Evolutionary conservation across 2,329 filamentous ascomycete species (phyloP).

Genomic region (Pseudopithomyces chartarum): DNA sequence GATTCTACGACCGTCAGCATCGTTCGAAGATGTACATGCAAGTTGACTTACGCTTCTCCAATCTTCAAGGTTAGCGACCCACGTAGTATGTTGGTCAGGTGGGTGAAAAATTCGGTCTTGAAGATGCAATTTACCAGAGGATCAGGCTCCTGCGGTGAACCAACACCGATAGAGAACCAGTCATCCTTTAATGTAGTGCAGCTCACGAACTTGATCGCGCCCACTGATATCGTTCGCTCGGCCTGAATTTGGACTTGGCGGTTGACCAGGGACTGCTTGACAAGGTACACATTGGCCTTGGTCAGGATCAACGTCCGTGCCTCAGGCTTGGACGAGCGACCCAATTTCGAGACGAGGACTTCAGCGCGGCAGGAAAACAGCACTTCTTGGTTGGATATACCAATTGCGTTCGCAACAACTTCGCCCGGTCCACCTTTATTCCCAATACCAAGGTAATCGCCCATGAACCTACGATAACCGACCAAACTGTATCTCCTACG

Average conservation of each 20-base stretch:
- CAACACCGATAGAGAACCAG: slow-evolving; percentile 92
- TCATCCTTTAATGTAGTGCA: slow-evolving; percentile 85
- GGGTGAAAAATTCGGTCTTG: slow-evolving; percentile 97
- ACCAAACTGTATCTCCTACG: slow-evolving; percentile 87
- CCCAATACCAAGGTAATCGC: slow-evolving; percentile 90
- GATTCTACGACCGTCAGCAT: slow-evolving; percentile 58
- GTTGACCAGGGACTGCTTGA: slow-evolving; percentile 82
- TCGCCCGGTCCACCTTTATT: slow-evolving; percentile 80
- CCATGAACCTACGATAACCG: slow-evolving; percentile 88
- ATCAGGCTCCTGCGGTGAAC: slow-evolving; percentile 89
- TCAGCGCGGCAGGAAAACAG: slow-evolving; percentile 93
- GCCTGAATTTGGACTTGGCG: slow-evolving; percentile 79
- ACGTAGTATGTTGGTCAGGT: slow-evolving; percentile 79
- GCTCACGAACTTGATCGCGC: slow-evolving; percentile 86
- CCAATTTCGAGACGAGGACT: slow-evolving; percentile 90
- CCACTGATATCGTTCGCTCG: slow-evolving; percentile 81
- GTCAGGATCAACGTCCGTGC: slow-evolving; percentile 85
- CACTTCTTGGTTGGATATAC: slow-evolving; percentile 74
- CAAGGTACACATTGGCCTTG: slow-evolving; percentile 83
- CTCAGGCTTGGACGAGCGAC: slow-evolving; percentile 91
- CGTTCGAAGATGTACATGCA: not conserved
- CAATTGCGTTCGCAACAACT: slow-evolving; percentile 75
- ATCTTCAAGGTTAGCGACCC: slow-evolving; percentile 83
- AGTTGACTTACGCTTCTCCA: slow-evolving; percentile 62
- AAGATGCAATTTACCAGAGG: slow-evolving; percentile 92